Evolutionary conservation across 768 basidiomycete species (phyloP).

Genomic region (Suillus sp.): DNA sequence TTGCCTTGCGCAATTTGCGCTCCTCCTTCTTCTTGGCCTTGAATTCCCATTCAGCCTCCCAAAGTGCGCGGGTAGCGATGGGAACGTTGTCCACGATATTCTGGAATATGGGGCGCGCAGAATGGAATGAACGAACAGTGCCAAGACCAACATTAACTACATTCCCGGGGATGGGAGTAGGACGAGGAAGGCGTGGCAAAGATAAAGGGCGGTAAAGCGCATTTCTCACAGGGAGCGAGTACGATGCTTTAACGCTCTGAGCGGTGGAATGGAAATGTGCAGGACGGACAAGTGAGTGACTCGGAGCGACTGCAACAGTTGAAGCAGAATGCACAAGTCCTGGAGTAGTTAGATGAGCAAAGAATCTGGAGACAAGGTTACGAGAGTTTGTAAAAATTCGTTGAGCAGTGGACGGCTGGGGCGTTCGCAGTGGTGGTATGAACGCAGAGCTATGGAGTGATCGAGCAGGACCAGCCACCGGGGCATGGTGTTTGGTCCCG

Average conservation of each 20-base stretch:
- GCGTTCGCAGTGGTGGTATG: conserved; percentile 34
- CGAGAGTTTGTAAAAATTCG: conserved; percentile 55
- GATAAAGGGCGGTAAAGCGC: conserved; percentile 50
- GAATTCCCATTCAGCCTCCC: conserved; percentile 72
- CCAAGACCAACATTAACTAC: conserved; percentile 75
- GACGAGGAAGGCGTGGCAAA: conserved; percentile 59
- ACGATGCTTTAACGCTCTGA: conserved; percentile 50
- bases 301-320: conserved; percentile 2
- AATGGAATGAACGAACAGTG: conserved; percentile 73
- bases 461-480: conserved; percentile 28
- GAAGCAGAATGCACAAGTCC: conserved; percentile 40
- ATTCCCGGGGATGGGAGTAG: conserved; percentile 47
- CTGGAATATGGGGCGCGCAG: conserved; percentile 75
- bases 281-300: conserved; percentile 18
- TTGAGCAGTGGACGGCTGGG: conserved; percentile 40
- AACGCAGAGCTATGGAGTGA: conserved; percentile 49
- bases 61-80: conserved; percentile 70
- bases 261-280: conserved; percentile 24
- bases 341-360: conserved; percentile 59
- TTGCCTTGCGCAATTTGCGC: conserved; percentile 26
- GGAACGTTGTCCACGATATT: conserved; percentile 81
- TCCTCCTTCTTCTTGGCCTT: conserved; percentile 48
- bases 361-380: conserved; percentile 55
- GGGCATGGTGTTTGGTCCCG: conserved; percentile 9
- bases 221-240: conserved; percentile 58